Base-by-base conservation (phyloP, 805 yeast species). In the Yarrowia phangngaensis region DNA sequence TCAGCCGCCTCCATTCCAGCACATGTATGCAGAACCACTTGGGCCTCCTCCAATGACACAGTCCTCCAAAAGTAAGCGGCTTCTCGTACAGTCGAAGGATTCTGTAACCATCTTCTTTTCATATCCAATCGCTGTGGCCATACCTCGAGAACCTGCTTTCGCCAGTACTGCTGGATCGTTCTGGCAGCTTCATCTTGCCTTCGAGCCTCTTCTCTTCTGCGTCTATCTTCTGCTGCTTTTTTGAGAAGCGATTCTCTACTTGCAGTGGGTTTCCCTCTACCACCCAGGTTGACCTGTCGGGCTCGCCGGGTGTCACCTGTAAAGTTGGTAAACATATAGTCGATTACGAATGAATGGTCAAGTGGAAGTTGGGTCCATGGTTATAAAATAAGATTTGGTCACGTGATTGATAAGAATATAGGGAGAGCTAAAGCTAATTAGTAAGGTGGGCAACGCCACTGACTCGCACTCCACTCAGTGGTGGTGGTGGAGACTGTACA, bases 151-250 rank as follows among this genome's bases (percentile, higher is more conserved):
- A 8, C 43, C 30, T 33, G 31, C 20, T 22, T 31, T 9, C 51
- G 14, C 36, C 28, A 41, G 13, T 22, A 60, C 3, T 68, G 57
- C 58, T 83, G 90, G 27, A 89, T 61, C 6, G 62, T 47, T 1
- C 55, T 50, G 0, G 78, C 79, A 1, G 85, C 75, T 27, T 63
- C 67, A 29, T 72, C 75, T 40, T 71, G 73, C 11, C 61, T 58
- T 16, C 84, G 70, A 12, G 67, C 72, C 23, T 67, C 61, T 51
- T 84, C 88, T 51, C 97, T 73, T 52, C 72, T 73, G 51, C 70
- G 72, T 29, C 97, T 70, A 53, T 84, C 87, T 29, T 67, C 66
- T 55, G 77, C 76, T 4, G 95, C 80, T 54, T 75, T 78, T 51
- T 74, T 76, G n/a, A 90, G 64, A 43, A 73, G 69, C 56, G 73